Evolutionary conservation across 1,284 basidiomycete genomes (phyloP).

Genomic region (Taiwanofungus camphoratus): DNA sequence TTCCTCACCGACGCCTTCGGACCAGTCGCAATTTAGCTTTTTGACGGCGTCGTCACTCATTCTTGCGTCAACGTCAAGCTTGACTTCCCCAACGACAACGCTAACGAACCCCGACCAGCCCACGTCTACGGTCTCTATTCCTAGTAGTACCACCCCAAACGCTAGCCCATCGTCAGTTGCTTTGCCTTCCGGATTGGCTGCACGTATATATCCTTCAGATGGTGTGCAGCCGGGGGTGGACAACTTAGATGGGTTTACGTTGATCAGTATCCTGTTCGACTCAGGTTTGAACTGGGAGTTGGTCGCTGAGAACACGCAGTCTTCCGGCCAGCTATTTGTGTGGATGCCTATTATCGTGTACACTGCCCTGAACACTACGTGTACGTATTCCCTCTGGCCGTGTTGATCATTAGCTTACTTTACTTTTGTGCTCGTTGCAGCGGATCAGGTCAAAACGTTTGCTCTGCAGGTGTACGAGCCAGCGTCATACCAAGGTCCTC

Average conservation of each 20-base stretch:
- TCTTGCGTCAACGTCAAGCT: slow-evolving; percentile 19
- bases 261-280: slow-evolving; percentile 58
- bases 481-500: slow-evolving; percentile 37
- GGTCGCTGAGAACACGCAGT: slow-evolving; percentile 42
- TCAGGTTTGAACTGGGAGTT: slow-evolving; percentile 55
- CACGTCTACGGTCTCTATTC: slow-evolving; percentile 28
- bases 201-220: slow-evolving; percentile 47
- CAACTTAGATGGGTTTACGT: slow-evolving; percentile 33
- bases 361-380: slow-evolving; percentile 39
- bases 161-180: slow-evolving; percentile 31
- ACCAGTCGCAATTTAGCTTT: slow-evolving; percentile 19
- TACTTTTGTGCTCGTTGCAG: slow-evolving; percentile 19
- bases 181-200: slow-evolving; percentile 56
- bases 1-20: slow-evolving; percentile 14
- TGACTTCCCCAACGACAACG: slow-evolving; percentile 18
- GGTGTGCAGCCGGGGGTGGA: slow-evolving; percentile 22
- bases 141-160: slow-evolving; percentile 29
- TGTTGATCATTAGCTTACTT: neutral
- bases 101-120: slow-evolving; percentile 47
- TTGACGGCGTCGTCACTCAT: slow-evolving; percentile 19
- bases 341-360: slow-evolving; percentile 48
- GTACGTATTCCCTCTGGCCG: slow-evolving; percentile 28
- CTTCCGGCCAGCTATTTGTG: slow-evolving; percentile 59
- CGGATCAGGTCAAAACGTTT: slow-evolving; percentile 43
- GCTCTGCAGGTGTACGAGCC: slow-evolving; percentile 59